Base-by-base conservation (phyloP, 176 grass and related monocot species). In the Microstegium vimineum region DNA sequence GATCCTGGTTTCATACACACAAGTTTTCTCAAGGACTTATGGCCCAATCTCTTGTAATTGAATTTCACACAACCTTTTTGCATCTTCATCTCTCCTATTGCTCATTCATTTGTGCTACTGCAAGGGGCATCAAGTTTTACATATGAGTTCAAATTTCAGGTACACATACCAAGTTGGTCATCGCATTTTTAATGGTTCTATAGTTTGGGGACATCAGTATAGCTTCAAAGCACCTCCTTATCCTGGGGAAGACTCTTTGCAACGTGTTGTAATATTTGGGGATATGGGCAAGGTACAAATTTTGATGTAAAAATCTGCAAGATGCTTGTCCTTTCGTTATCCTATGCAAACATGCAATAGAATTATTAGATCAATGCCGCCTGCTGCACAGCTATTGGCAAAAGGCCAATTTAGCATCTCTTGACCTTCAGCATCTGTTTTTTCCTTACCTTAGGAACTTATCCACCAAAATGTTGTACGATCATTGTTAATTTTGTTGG, bases 201-300 rank as follows among this genome's bases (percentile, higher is more conserved):
- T 34, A 34, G 33, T 3, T 34, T 34, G 33, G 33, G 33, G 33
- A 34, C 33, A 74, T 71, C 82, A 78, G 72, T 82, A 98, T 82
- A 94, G 71, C 70, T 98, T 98, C 74, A 87, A 82, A 76, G 92
- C 95, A 64, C 88, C 92, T 73, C 95, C 95, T 65, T 98, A 89
- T 84, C 95, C 90, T 15, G 92, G 95, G 62, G 88, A 98, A 79
- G 86, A 93, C 62, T 94, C 88, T 86, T 83, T 94, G 79, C 92
- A 94, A 52, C 77, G 92, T 76, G 79, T 98, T 34, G 87, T 94
- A 27, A 93, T 98, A 74, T 94, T 94, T 73, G 95, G 95, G 27
- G 95, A 98, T 75, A 81, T 94, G 90, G 92, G 92, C 45, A 98
- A 98, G 92, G 95, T 94, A 63, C 22, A 13, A 16, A 63, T 70